A percentile compares a stretch with the other conserved stretches of the same genome.
These are phyloP conservation scores for Trichoderma gracile DNA, from an alignment of 2,329 filamentous ascomycete genomes.

Conservation along the genomic window DNA sequence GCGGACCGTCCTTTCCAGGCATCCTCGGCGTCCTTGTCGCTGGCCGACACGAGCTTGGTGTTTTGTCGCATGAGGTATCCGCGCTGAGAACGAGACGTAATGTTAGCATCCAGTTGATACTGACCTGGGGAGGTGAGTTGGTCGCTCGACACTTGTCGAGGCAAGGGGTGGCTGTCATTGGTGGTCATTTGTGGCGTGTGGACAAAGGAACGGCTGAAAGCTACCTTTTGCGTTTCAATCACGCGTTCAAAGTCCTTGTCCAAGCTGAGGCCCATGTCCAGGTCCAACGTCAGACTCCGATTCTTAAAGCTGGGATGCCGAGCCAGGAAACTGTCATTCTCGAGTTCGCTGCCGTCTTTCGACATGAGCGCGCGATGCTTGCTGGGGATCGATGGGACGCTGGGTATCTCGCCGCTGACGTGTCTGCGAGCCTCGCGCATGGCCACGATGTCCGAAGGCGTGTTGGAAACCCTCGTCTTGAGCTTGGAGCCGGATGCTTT, in stretches of 20 bases:
- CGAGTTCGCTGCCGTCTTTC: constrained; percentile 46
- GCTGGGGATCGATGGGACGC: constrained; percentile 61
- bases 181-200: constrained; percentile 28
- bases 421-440: constrained; percentile 87
- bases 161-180: constrained; percentile 26
- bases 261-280: constrained; percentile 81
- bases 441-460: constrained; percentile 76
- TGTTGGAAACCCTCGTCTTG: constrained; percentile 85
- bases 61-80: constrained; percentile 99
- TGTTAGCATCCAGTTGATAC: constrained; percentile 59
- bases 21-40: constrained; percentile 67
- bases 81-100: constrained; percentile 70
- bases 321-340: constrained; percentile 50
- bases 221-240: constrained; percentile 95
- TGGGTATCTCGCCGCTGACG: constrained; percentile 72
- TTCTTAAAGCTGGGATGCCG: constrained; percentile 76
- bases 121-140: constrained; percentile 21
- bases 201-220: constrained; percentile 31
- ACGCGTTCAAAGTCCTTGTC: constrained; percentile 93
- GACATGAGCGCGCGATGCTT: constrained; percentile 59
- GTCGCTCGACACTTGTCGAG: constrained; percentile 50
- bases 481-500: constrained; percentile 83
- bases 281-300: constrained; percentile 77
- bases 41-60: constrained; percentile 95
- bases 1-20: constrained; percentile 58